Evolutionary conservation across 352 stramenopile species (phyloP).

Genomic region (Aphanomyces cochlioides): DNA sequence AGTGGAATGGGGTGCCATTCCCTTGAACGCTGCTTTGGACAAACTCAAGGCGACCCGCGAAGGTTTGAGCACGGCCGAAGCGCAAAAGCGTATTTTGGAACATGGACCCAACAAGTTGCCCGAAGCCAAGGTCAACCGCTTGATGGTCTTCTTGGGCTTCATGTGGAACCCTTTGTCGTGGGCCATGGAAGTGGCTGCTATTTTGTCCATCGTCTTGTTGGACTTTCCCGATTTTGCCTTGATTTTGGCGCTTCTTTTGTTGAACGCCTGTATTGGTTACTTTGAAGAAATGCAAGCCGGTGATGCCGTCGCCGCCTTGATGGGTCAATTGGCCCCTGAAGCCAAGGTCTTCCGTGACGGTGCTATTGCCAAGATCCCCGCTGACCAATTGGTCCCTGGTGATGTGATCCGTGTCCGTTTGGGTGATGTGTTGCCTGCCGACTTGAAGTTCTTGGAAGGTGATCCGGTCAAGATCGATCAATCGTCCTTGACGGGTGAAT

Average conservation of each 20-base stretch:
- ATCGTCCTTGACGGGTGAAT: conserved; percentile 92
- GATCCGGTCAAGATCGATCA: conserved; percentile 85
- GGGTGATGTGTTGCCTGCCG: conserved; percentile 90
- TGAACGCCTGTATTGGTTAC: conserved; percentile 1
- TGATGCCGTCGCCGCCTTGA: conserved; percentile 32
- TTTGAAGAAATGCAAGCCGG: conserved; percentile 7
- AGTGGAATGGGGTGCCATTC: conserved; percentile 68
- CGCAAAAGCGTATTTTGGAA: not conserved
- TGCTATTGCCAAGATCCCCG: conserved; percentile 58
- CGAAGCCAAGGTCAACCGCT: not conserved
- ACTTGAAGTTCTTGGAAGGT: conserved; percentile 83
- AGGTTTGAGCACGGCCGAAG: conserved; percentile 4
- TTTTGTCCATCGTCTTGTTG: not conserved
- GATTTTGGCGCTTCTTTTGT: conserved; percentile 2
- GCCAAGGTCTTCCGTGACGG: conserved; percentile 82
- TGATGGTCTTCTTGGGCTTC: not conserved
- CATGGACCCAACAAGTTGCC: not conserved
- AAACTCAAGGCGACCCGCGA: conserved; percentile 52
- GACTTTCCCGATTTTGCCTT: not conserved
- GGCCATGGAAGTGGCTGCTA: not conserved
- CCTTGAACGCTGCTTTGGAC: conserved; percentile 74
- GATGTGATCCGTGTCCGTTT: conserved; percentile 76
- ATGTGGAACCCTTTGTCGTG: conserved; percentile 3
- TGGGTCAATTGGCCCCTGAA: conserved; percentile 80
- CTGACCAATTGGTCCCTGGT: conserved; percentile 61